Percentiles rank a stretch among this genome's conserved stretches.
Conservation (phyloP, 2,329 filamentous ascomycete species). For the Alternaria arborescens region DNA sequence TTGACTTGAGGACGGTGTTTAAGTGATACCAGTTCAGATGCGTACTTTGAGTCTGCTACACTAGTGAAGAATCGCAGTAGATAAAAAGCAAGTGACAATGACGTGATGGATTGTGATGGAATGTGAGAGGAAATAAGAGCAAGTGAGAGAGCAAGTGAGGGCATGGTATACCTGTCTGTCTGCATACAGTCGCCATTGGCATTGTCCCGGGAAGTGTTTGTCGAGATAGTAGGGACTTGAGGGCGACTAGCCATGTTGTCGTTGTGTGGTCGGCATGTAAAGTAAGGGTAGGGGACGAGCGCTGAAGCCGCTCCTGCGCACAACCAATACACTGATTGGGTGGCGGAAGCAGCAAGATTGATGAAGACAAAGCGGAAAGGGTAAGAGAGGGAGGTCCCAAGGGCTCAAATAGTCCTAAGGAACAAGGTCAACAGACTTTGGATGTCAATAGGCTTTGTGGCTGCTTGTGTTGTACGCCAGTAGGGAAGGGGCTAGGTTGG, state of each 20-base stretch:
- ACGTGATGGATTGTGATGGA: neutral
- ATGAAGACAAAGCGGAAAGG: too few species aligned
- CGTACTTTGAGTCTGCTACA: neutral
- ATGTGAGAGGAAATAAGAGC: too few species aligned
- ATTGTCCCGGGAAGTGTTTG: neutral
- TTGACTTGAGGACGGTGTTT: neutral
- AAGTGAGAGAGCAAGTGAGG: neutral
- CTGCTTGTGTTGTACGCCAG: neutral
- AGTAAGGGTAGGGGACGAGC: neutral
- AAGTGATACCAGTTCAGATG: neutral
- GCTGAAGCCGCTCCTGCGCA: constrained; percentile 7
- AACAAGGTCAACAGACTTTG: neutral
- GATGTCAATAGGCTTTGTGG: neutral
- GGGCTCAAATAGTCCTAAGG: neutral
- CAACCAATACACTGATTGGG: neutral
- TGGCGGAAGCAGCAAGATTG: constrained; percentile 2
- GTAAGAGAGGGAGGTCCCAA: too few species aligned
- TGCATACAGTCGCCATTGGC: neutral
- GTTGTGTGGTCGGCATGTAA: neutral
- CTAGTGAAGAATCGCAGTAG: neutral
- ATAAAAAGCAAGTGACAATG: neutral
- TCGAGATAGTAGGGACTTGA: neutral
- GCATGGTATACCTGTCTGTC: neutral
- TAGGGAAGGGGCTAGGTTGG: neutral
- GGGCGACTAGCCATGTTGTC: constrained; percentile 5